Percentiles rank a stretch among this genome's conserved stretches.
Conservation (phyloP, 306 rosid genomes). For the Ormosia emarginata region DNA sequence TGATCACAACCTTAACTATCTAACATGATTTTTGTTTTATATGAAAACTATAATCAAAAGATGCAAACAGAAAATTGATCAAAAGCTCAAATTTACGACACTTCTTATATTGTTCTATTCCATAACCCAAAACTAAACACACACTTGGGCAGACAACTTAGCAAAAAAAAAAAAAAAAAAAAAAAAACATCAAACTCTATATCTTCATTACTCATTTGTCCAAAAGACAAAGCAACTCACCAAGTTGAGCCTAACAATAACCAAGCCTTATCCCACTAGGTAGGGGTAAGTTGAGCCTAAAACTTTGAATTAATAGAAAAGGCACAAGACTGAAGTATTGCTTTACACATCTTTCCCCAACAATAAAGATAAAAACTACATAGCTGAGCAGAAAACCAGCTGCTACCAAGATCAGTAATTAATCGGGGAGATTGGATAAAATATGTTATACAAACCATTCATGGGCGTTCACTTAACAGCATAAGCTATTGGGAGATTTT, state of each 20-base stretch:
- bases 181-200: neutral
- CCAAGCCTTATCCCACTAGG: too few relatives aligned
- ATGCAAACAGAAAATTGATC: neutral
- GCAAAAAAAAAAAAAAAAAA: neutral
- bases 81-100: neutral
- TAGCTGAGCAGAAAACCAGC: neutral
- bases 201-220: neutral
- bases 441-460: too few relatives aligned
- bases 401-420: neutral
- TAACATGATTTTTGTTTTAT: neutral
- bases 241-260: neutral
- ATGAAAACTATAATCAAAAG: neutral
- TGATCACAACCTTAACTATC: neutral
- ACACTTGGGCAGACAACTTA: neutral
- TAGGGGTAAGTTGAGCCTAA: too few relatives aligned
- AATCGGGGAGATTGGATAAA: neutral
- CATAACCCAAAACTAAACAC: neutral
- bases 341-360: neutral
- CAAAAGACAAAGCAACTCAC: neutral
- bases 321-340: neutral
- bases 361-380: neutral
- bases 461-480: too few relatives aligned
- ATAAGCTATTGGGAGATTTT: too few relatives aligned
- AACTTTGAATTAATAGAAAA: neutral
- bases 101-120: neutral